Evolutionary conservation across 345 rosid species (phyloP), one percentile per base, ranked within the genome.

Genomic region (Pistacia atlantica): DNA sequence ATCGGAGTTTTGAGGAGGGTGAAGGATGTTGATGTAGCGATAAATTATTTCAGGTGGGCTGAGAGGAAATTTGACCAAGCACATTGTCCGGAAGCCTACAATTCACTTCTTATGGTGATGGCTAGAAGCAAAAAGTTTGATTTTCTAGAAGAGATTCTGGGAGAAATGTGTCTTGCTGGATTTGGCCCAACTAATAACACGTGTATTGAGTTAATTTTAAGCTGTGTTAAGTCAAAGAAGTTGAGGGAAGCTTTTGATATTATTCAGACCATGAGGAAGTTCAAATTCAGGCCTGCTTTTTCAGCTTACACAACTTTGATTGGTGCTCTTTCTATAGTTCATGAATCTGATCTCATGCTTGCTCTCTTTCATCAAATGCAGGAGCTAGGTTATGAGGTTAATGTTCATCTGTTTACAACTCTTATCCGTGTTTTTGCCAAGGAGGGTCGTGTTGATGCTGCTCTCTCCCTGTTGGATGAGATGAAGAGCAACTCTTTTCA

Each of bases 331-430:
- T 87, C 99, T 60, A 77, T 65, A 2, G 83, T 78, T 68, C 79
- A 73, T 63, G 91, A 89, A 65, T 89, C 95, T 45, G 90, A 87
- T 81, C 86, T 76, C 73, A 92, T 92, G 99, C 88, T 91, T 48
- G 83, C 85, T 54, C 94, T 96, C 72, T 92, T 96, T 81, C 88
- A 85, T 72, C 93, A 96, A 75, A 96, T 96, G 97, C 98, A 96
- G 83, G 99, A 93, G 78, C 81, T 93, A 48, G 97, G 98, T n/a
- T 96, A 96, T 73, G 99, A 93, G 79, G 90, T 90, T 52, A 89
- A 85, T 45, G 89, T 91, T 73, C 93, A 90, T 84, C 76, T 96
- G 61, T 91, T 96, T 82, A 93, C 98, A n/a, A 93, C 97, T 54
- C 77, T 96, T 64, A 91, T 93, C 80, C 90, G 97, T 14, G 92